Evolutionary conservation across 345 rosid genomes (phyloP), one percentile per base, ranked within the genome.

Genomic region (Gossypium longicalyx): DNA sequence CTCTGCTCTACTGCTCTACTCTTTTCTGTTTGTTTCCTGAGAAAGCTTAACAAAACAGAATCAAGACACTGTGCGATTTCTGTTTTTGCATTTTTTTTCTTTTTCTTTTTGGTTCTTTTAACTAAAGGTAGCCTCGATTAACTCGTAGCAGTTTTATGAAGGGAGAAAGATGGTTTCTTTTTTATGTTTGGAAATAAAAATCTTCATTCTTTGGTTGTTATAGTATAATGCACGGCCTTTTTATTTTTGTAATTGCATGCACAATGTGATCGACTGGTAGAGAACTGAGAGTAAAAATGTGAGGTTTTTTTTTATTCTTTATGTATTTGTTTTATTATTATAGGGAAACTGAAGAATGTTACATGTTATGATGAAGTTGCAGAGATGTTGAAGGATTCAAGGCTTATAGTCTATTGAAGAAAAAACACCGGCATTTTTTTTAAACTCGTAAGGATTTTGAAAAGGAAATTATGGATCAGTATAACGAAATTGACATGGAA

Each of bases 401-500:
- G 43, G 65, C 29, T 66, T 10, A 38, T 63, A 17, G 22, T 63
- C 47, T 17, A 38, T 62, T 62, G 67, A 62, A 34, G 47, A 41
- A 41, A 38, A 9, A 34, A 17, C 3, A 9, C 48, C n/a, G 48
- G 48, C 13, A 17, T 41, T 11, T 41, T 43, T 34, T 5, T 34
- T 34, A 1, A 34, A 60, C 25, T 70, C n/a, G 70, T 62, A 62
- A 48, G 73, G 77, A 74, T 2, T 20, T 20, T 48, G 19, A 27
- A 45, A 67, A 66, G 16, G 19, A 20, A 45, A 47, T 7, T 7
- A 43, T 13, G 6, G 2, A 49, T 22, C 12, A 45, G 11, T 25
- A 13, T 19, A 52, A 59, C 22, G 57, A 70, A 41, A 48, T 76
- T 72, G 44, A 19, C 61, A 79, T 53, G 72, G 58, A 72, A 53